These are phyloP conservation scores for Austroboletus novae-zelandiae DNA, from an alignment of 1,284 basidiomycete genomes.

Conservation along the genomic window DNA sequence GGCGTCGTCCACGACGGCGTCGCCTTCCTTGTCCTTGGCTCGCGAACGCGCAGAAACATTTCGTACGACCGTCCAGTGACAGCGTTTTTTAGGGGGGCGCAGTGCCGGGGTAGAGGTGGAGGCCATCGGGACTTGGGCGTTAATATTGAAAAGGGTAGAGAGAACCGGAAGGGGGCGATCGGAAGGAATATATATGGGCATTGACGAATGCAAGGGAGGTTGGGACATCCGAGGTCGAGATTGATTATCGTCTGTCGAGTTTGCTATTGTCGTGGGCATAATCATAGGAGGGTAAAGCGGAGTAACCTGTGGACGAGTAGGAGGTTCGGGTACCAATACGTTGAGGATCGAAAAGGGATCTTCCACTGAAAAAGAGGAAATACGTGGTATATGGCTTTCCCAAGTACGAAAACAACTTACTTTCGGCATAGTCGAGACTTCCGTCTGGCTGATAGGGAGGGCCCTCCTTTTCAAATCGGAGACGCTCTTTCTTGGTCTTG, in stretches of 20 bases:
- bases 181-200: conserved; percentile 14
- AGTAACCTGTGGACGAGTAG: conserved; percentile 49
- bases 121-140: background rate
- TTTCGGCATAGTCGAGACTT: conserved; percentile 69
- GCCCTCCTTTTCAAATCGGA: conserved; percentile 70
- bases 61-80: conserved; percentile 44
- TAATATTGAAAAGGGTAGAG: conserved; percentile 10
- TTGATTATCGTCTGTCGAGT: conserved; percentile 3
- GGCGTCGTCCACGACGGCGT: conserved; percentile 31
- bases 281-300: conserved; percentile 50
- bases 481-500: conserved; percentile 72
- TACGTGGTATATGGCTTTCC: background rate
- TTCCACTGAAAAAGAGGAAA: conserved; percentile 52
- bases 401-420: conserved; percentile 36
- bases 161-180: conserved; percentile 15
- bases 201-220: conserved; percentile 1
- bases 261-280: background rate
- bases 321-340: conserved; percentile 57
- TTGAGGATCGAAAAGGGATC: conserved; percentile 71
- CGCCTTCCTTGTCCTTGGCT: conserved; percentile 54
- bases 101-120: conserved; percentile 4
- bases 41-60: conserved; percentile 43
- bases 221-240: background rate
- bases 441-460: conserved; percentile 66
- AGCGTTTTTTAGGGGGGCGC: conserved; percentile 19